A percentile compares a stretch with the other conserved stretches of the same genome.
Evolutionary conservation across 305 asterid genomes (phyloP).

Genomic region (Coffea humblotiana): DNA sequence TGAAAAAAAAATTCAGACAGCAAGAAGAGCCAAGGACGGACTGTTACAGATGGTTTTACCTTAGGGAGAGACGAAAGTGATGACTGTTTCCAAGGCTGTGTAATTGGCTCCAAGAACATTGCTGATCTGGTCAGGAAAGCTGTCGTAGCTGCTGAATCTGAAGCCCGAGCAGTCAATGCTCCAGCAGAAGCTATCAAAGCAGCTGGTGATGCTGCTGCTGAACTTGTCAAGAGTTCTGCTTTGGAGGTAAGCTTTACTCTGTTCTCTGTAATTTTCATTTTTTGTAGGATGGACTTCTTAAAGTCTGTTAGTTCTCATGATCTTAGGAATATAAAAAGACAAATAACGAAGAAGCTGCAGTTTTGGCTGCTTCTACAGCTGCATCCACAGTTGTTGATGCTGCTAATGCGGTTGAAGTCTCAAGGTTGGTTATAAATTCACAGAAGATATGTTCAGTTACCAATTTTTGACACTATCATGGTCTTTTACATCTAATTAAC

Average conservation of each 20-base stretch:
- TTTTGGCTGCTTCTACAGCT: constrained; percentile 86
- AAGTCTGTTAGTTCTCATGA: constrained; percentile 12
- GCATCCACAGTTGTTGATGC: constrained; percentile 95
- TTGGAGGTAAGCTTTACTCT: constrained; percentile 61
- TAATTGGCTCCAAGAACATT: constrained; percentile 77
- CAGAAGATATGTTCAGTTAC: constrained; percentile 18
- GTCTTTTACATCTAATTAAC: constrained; percentile 16
- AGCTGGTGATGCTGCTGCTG: constrained; percentile 99
- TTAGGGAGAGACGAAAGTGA: constrained; percentile 82
- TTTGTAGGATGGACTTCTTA: constrained; percentile 17
- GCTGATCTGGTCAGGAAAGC: constrained; percentile 82
- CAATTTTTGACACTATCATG: constrained; percentile 7
- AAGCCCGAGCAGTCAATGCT: constrained; percentile 95
- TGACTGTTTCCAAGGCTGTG: constrained; percentile 88
- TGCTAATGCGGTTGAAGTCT: constrained; percentile 64
- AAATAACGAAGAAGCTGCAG: constrained; percentile 86
- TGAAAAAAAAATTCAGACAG: constrained; percentile 49
- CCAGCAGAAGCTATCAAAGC: constrained; percentile 80
- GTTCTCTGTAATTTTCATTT: constrained; percentile 21
- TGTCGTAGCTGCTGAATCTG: constrained; percentile 95
- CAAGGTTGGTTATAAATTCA: constrained; percentile 53
- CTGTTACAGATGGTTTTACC: constrained; percentile 36
- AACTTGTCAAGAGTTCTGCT: constrained; percentile 92
- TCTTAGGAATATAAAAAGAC: constrained; percentile 72
- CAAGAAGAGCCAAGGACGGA: constrained; percentile 46